Base-by-base conservation (phyloP, 768 basidiomycete species). In the Lactifluus piperatus region DNA sequence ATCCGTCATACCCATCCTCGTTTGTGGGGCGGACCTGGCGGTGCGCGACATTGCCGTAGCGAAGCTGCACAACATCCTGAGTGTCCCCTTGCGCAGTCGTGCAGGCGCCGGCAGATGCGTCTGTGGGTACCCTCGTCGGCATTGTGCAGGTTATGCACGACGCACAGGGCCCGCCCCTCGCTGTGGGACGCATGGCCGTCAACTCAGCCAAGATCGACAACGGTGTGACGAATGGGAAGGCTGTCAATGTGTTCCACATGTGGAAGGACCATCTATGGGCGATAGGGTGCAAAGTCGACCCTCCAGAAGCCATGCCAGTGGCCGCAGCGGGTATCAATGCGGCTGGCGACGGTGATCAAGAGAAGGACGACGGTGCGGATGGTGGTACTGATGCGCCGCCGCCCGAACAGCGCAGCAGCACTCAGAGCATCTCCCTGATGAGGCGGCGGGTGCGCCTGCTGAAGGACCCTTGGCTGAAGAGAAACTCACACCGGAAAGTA, bases 21-120 rank as follows among this genome's bases (percentile, higher is more conserved):
- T 82, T 3, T 81, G 81, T 10, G 91, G 91, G n/a, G 88, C 91
- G 0, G 90, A 94, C 73, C 91, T 4, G 91, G 90, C 71, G 87
- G 88, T 86, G 67, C 67, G 83, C 74, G 29, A 37, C 13, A 46
- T 22, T 18, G 16, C 26, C 44, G 18, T 37, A 47, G 60, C 51
- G 36, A 57, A 56, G 43, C 43, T 5, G 10, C 16, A 3, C 18
- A 20, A 16, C 51, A 41, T 34, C 51, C 52, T 54, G 46, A 48
- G 46, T 54, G 24, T 18, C 39, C 16, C 29, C 22, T 56, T 56
- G 24, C 75, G 68, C 68, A 88, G 86, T 89, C 61, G 73, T 86
- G 44, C 78, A 81, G 67, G 75, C 77, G 62, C 71, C 81, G 20
- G 74, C 73, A 1, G 64, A 68, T 3, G 68, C 83, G 9, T 61